phyloP scores from a whole-genome alignment of 2,329 filamentous ascomycete genomes.

The Pseudophaeomoniella oleicola region DNA sequence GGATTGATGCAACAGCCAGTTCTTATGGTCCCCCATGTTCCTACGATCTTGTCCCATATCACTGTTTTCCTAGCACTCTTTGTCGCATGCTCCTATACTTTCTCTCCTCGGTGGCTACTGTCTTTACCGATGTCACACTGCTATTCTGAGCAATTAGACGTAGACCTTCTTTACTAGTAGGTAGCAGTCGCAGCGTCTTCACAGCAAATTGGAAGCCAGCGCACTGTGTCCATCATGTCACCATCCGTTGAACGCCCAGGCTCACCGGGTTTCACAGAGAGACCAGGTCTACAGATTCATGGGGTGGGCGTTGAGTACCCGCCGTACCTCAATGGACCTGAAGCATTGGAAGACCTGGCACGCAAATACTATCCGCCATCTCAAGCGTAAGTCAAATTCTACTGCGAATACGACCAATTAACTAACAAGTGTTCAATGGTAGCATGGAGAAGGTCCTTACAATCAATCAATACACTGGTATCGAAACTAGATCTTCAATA shows the following conservation, averaged over 20 bases:
- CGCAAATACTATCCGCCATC: slow-evolving; percentile 45
- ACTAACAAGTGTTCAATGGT: slow-evolving; percentile 2
- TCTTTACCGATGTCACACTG: no score
- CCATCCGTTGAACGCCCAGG: slow-evolving; percentile 11
- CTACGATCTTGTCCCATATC: no score
- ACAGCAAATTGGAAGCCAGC: no score
- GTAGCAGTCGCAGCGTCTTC: no score
- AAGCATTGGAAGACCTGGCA: slow-evolving; percentile 37
- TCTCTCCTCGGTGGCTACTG: no score
- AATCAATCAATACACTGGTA: slow-evolving; percentile 52
- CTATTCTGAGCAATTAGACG: no score
- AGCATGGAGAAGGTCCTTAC: slow-evolving; percentile 49
- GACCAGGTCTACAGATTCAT: slow-evolving; percentile 46
- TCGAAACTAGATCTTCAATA: slow-evolving; percentile 48
- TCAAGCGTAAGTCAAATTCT: slow-evolving; percentile 35
- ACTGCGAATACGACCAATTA: not conserved
- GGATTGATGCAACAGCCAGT: no score
- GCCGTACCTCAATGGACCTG: slow-evolving; percentile 36
- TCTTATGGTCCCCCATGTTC: no score
- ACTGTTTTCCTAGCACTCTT: no score
- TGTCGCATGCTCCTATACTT: no score
- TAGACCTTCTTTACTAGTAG: no score
- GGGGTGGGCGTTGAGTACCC: slow-evolving; percentile 49
- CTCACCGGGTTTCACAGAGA: no score
- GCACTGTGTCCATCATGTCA: slow-evolving; percentile 15